Evolutionary conservation across 257 asterid species (phyloP).

Genomic region (Fraxinus anomala): DNA sequence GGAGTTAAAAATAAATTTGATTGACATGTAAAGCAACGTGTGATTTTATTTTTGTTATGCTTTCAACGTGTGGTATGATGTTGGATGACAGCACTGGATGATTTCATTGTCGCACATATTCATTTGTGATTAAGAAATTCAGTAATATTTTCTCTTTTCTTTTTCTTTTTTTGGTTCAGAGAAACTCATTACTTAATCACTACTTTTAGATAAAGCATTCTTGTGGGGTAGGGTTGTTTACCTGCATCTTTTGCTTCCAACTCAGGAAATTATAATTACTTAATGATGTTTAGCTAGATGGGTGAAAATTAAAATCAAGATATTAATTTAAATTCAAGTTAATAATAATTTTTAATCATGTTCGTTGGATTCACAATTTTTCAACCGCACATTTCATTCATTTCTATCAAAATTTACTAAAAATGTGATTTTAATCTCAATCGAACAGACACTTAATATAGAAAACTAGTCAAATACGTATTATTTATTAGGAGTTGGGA

Average conservation of each 20-base stretch:
- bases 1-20: not conserved
- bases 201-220: not conserved
- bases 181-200: not conserved
- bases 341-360: too few relatives aligned
- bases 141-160: not conserved
- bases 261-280: not conserved
- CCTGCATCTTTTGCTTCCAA: not conserved
- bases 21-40: not conserved
- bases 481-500: too few relatives aligned
- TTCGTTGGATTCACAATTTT: too few relatives aligned
- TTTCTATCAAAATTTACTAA: too few relatives aligned
- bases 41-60: not conserved
- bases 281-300: too few relatives aligned
- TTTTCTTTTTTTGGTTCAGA: not conserved
- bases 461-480: too few relatives aligned
- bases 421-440: too few relatives aligned
- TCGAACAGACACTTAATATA: too few relatives aligned
- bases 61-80: too few relatives aligned
- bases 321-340: too few relatives aligned
- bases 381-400: too few relatives aligned
- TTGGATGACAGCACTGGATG: not conserved
- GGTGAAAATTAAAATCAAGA: too few relatives aligned
- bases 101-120: not conserved
- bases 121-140: not conserved
- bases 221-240: not conserved